Evolutionary conservation across 73 alveolate species (phyloP).

Genomic region (Breviolum minutum): DNA sequence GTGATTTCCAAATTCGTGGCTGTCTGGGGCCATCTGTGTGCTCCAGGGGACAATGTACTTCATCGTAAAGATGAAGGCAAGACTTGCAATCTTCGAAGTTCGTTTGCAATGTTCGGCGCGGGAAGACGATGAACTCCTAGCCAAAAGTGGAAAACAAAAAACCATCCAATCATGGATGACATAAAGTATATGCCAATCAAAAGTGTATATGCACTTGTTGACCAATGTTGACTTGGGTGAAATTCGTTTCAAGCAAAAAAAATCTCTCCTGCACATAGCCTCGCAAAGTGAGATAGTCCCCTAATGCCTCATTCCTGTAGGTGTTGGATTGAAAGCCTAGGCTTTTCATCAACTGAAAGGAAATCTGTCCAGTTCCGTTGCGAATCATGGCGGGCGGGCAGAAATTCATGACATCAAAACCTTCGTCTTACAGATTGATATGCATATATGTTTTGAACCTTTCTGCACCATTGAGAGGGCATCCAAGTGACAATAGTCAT

Average conservation of each 20-base stretch:
- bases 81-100: slow-evolving; percentile 82
- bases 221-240: not conserved
- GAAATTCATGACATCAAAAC: not conserved
- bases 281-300: slow-evolving; percentile 71
- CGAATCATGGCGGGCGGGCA: not conserved
- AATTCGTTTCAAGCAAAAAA: too few relatives aligned
- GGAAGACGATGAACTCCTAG: slow-evolving; percentile 71
- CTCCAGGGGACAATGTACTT: slow-evolving; percentile 62
- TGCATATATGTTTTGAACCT: not conserved
- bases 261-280: slow-evolving; percentile 53
- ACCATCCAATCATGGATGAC: not conserved
- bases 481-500: slow-evolving; percentile 49
- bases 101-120: slow-evolving; percentile 85
- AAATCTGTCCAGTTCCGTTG: not conserved
- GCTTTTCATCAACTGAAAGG: not conserved
- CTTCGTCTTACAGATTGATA: too few relatives aligned
- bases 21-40: too few relatives aligned
- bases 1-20: too few relatives aligned
- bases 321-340: slow-evolving; percentile 78
- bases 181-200: not conserved
- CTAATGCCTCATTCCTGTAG: slow-evolving; percentile 73
- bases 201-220: not conserved
- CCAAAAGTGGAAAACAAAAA: not conserved
- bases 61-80: slow-evolving; percentile 66
- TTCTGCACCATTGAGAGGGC: not conserved